These are phyloP conservation scores for Lenzites betulinus DNA, from an alignment of 768 basidiomycete genomes.

Conservation along the genomic window DNA sequence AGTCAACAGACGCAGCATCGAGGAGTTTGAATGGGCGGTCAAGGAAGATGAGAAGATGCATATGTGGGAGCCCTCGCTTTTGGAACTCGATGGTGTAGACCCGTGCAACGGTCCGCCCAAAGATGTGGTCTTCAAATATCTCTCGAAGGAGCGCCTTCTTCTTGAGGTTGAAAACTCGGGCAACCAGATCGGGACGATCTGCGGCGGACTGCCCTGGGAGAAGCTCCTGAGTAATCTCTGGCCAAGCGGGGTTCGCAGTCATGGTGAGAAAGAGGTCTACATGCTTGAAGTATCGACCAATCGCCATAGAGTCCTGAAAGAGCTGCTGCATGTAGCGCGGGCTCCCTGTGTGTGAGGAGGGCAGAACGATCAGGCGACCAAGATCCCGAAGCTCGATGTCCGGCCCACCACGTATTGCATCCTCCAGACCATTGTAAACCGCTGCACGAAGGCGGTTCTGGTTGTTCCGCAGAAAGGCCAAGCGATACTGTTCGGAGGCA, in stretches of 20 bases:
- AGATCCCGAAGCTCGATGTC: conserved; percentile 33
- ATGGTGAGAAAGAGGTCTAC: conserved; percentile 53
- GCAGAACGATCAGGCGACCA: conserved; percentile 28
- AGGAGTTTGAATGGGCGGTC: conserved; percentile 34
- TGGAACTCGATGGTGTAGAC: conserved; percentile 62
- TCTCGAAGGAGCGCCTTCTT: conserved; percentile 34
- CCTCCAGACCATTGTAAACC: conserved; percentile 37
- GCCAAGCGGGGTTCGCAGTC: conserved; percentile 55
- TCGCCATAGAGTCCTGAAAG: conserved; percentile 49
- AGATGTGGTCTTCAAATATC: conserved; percentile 39
- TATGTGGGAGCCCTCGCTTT: conserved; percentile 56
- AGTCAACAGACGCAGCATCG: conserved; percentile 41
- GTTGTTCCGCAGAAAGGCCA: conserved; percentile 38
- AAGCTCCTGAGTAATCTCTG: conserved; percentile 42
- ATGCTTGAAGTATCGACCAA: conserved; percentile 39
- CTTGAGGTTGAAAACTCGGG: conserved; percentile 48
- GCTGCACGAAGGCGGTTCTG: conserved; percentile 39
- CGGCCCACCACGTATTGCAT: conserved; percentile 29
- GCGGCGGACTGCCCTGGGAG: conserved; percentile 40
- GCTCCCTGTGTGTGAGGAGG: conserved; percentile 45
- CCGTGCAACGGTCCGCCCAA: conserved; percentile 44
- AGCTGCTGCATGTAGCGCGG: conserved; percentile 45
- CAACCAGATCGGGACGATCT: conserved; percentile 51
- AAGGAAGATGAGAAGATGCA: conserved; percentile 52
- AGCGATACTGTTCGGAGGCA: conserved; percentile 40